A percentile compares a stretch with the other conserved stretches of the same genome.
Conservation (phyloP, 1,139 yeast genomes). For the Taphrina wiesneri region DNA sequence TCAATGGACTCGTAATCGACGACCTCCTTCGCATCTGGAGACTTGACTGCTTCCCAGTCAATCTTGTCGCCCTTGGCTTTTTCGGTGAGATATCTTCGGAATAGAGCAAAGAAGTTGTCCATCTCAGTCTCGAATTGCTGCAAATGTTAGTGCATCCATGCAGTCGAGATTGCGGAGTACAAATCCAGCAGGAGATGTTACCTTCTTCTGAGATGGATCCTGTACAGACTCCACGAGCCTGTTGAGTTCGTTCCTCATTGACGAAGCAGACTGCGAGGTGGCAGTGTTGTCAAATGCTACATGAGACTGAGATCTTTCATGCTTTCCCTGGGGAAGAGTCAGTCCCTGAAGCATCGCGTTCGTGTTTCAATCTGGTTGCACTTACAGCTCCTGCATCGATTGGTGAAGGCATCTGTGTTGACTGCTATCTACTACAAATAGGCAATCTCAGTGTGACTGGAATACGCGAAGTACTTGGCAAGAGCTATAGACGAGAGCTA, state of each 20-base stretch:
- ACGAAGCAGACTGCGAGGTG: constrained; percentile 93
- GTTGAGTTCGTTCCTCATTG: constrained; percentile 95
- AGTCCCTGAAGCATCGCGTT: not conserved
- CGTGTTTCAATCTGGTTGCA: not conserved
- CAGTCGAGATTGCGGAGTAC: not conserved
- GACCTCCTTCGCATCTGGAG: constrained; percentile 86
- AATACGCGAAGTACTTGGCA: not conserved
- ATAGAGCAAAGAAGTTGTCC: constrained; percentile 91
- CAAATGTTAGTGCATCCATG: not conserved
- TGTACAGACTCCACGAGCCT: constrained; percentile 76
- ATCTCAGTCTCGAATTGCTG: constrained; percentile 78
- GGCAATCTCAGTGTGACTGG: not conserved
- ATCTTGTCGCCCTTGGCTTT: constrained; percentile 66
- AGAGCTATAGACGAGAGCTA: not conserved
- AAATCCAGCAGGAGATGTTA: constrained; percentile 9
- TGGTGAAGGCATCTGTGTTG: not conserved
- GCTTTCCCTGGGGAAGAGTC: constrained; percentile 19
- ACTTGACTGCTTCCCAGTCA: constrained; percentile 94
- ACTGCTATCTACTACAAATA: not conserved
- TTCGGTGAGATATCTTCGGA: constrained; percentile 87
- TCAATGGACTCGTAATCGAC: constrained; percentile 64
- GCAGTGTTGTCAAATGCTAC: constrained; percentile 91
- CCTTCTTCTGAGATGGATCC: constrained; percentile 55
- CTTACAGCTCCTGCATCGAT: not conserved
- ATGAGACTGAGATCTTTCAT: constrained; percentile 35